Evolutionary conservation across 2,329 filamentous ascomycete genomes (phyloP), one percentile per base, ranked within the genome.

Genomic region (Fusarium odoratissimum): DNA sequence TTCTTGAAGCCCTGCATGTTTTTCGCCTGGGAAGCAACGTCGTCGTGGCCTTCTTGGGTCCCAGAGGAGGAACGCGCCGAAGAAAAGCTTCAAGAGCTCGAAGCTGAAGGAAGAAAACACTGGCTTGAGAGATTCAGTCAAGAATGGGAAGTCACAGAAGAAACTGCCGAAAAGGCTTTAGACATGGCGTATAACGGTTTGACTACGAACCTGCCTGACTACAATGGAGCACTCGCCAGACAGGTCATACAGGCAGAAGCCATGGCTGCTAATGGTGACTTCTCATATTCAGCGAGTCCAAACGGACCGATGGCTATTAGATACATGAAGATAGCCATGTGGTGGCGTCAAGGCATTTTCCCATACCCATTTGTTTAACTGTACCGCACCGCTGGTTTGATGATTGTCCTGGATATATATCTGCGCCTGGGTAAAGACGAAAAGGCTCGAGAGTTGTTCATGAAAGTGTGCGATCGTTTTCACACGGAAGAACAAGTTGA

Each of bases 261-360:
- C 17, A 41, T 71, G 46, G 30, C 33, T 10, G 37, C 30, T 0
- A 51, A 63, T 9, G 67, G 62, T 0, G 8, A 41, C 1, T 71
- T 71, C n/a, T 55, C 55, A 19, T 52, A 33, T 19, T 44, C 68
- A 2, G 57, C 67, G 0, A 71, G 25, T 4, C 68, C 68, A 5
- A 71, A 71, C 9, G 58, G 69, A 3, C 69, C 69, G 2, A 61
- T 72, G 54, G 19, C 49, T 1, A 6, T 56, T 3, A 59, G 60
- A 5, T 72, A 72, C 25, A 4, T 25, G 2, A 72, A 69, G n/a
- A 45, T 31, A 21, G 51, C 69, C 33, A 69, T 61, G 64, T 72
- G 69, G 64, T 72, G 69, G 69, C 69, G 69, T 4, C 69, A 72
- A 10, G 69, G 69, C 13, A 62, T 69, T n/a, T 72, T 46, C 10